Evolutionary conservation across 495 filamentous ascomycete species (phyloP), one percentile per base, ranked within the genome.

Genomic region (Extremus antarcticus): DNA sequence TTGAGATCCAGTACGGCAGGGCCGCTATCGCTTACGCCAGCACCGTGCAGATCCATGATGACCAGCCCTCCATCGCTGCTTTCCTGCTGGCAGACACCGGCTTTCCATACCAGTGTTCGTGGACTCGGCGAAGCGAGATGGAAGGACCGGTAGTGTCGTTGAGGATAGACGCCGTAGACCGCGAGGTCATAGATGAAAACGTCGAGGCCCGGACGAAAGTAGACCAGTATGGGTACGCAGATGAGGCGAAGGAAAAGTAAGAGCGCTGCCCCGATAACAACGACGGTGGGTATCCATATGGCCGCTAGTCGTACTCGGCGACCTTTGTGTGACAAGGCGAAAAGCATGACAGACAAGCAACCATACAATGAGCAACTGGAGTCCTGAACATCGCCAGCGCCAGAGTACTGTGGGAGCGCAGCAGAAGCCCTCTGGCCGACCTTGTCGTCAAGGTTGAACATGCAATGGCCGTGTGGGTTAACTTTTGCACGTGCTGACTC

Each of bases 161-260:
- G 17, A 3, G 50, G 50, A 24, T 53, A 53, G 8, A 24, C 2
- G 50, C 50, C 50, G 50, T 53, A 53, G 32, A 43, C 39, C 19
- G 13, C 35, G 10, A 21, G 38, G 39, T 53, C 50, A 35, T 22
- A 53, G 50, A 43, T 43, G 3, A 2, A 24, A 8, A 29, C 9
- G 19, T 53, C 38, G 15, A 53, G 50, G 20, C 2, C 2, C 2
- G 50, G 50, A 25, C 16, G 11, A 3, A 13, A 24, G 50, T 7
- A 24, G 10, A 43, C 50, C 2, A 53, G 39, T 4, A 53, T 19
- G 23, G 50, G 50, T 21, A 53, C 35, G 39, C 15, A 2, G 10
- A 43, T 3, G 35, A n/a, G 43, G 48, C 48, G 48, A 11, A 51
- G 48, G 13, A 32, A 16, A 23, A 25, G 23, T 24, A 48, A 21